A percentile compares a stretch with the other conserved stretches of the same genome.
These are phyloP conservation scores for Kodamaea neixiangensis DNA, from an alignment of 805 yeast genomes.

Conservation along the genomic window DNA sequence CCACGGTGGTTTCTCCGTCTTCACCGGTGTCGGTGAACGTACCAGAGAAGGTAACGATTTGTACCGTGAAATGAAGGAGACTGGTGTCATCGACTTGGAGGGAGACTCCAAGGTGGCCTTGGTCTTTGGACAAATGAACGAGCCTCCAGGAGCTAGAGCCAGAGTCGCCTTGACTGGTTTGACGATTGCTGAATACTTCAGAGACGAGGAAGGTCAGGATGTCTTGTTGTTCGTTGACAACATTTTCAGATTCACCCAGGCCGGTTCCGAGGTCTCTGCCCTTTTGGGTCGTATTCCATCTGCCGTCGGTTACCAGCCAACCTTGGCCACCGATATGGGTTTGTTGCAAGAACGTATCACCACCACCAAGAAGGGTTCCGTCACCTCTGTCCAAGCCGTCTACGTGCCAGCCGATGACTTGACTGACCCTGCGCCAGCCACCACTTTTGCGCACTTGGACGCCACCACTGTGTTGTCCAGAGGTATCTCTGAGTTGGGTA, in stretches of 20 bases:
- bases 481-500: conserved; percentile 99
- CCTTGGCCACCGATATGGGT: conserved; percentile 99
- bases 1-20: conserved; percentile 99
- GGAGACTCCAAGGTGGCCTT: conserved; percentile 99
- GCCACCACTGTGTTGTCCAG: conserved; percentile 99
- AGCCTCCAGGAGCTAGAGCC: conserved; percentile 99
- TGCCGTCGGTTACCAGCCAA: conserved; percentile 99
- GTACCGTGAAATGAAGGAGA: conserved; percentile 99
- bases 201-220: conserved; percentile 99
- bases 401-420: conserved; percentile 99
- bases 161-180: conserved; percentile 99
- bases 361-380: conserved; percentile 99
- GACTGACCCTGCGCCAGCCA: conserved; percentile 99
- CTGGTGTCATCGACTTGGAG: conserved; percentile 99
- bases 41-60: conserved; percentile 99
- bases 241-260: conserved; percentile 99
- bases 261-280: conserved; percentile 99
- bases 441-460: conserved; percentile 99
- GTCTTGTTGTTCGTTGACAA: conserved; percentile 98
- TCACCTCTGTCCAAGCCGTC: conserved; percentile 99
- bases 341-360: conserved; percentile 99
- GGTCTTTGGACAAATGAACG: conserved; percentile 99
- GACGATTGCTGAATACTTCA: conserved; percentile 99
- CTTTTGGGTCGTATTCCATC: conserved; percentile 99
- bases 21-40: conserved; percentile 99